Evolutionary conservation across 1,284 basidiomycete species (phyloP), one percentile per base, ranked within the genome.

Genomic region (Leccinum pachyderme): DNA sequence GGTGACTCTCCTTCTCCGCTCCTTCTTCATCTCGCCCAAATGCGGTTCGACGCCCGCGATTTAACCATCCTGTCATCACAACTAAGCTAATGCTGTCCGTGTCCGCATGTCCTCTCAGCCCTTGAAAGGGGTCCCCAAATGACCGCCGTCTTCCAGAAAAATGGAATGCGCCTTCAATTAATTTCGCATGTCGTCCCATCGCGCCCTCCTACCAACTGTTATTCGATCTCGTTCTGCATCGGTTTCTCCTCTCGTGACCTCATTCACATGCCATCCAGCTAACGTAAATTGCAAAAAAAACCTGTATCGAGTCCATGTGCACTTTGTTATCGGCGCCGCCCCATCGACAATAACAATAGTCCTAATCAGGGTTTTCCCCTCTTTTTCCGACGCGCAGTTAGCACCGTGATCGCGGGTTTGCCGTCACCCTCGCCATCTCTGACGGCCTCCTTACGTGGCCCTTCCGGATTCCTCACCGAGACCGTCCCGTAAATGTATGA

Each of bases 361-460:
- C 47, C 56, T 59, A 53, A 39, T 63, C 69, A 71, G 29, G 58
- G 56, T 57, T 57, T 59, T 3, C 52, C 55, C 31, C 73, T 70
- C 71, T 81, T 81, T 74, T 83, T 86, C 73, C 83, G 85, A 72
- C 82, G 78, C 59, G 75, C 85, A 51, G 81, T 73, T 54, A 89
- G 68, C 58, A 84, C 77, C 25, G 77, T 84, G 62, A 89, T 79
- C 51, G 64, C 63, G 52, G 58, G 25, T 37, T 64, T 55, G 55
- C 61, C 52, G 56, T 49, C 47, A 50, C 59, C 51, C 51, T 59
- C 58, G 49, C 62, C 45, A 29, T 18, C 28, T 52, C 51, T 59
- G 51, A 43, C 52, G 29, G 56, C 49, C n/a, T 51, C 61, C 46
- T 59, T 63, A 32, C 63, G 62, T 55, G 69, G 61, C 54, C 65